Base-by-base conservation (phyloP, 352 stramenopile species). In the Phytophthora fragariaefolia region DNA sequence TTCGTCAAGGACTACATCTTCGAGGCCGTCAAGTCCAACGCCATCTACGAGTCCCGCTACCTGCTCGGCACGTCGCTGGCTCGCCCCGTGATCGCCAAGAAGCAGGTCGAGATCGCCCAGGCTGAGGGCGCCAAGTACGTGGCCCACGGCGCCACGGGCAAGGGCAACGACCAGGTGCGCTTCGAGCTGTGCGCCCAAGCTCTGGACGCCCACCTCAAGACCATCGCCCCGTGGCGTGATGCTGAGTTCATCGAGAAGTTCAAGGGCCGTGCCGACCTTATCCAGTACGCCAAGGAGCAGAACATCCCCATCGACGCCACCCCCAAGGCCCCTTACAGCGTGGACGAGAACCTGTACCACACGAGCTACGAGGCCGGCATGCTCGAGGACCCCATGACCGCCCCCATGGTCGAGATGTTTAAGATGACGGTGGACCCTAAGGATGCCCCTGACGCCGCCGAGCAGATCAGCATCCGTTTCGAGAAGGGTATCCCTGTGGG, bases 291-390 rank as follows among this genome's bases (percentile, higher is more conserved):
- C 55, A 85, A 87, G 64, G 90, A 98, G 79, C 96, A 99, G 74
- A 93, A 93, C 59, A 99, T 99, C 77, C 97, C 97, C 12, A 97
- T 99, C 38, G 89, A 98, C 77, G 95, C 95, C 42, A 98, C 97
- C 70, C 95, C 95, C 54, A 99, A 99, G 84, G 94, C 95, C 34
- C 97, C 97, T 28, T 99, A 99, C 88, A 98, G 91, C 32, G 95
- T 99, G 64, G 97, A 99, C 74, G 97, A 99, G 76, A 99, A 99
- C 79, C 73, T 99, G 48, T 99, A 98, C 85, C 97, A 99, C 83
- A 99, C 96, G 28, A 98, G 91, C 56, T 99, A 99, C 85, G 97
- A 99, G 76, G 96, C 87, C 47, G 97, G 97, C 27, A 94, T 94
- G 83, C 86, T 99, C 1, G 97, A 99, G 74, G 91, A 98, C 71